phyloP scores from a whole-genome alignment of 371 early-diverging fungal species.

The Nematocida sp. region DNA sequence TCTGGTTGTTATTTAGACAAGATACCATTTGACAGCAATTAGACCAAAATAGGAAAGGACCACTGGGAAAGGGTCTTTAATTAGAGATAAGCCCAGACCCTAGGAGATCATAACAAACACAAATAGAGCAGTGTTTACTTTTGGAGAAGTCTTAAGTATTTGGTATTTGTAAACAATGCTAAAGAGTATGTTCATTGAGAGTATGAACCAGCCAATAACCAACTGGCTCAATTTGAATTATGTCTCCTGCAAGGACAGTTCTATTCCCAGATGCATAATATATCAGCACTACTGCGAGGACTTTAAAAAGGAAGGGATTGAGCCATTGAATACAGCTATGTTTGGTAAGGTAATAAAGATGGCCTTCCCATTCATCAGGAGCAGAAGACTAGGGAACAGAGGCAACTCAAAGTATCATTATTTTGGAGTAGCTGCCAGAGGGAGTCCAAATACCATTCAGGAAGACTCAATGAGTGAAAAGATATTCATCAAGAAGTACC shows the following conservation, averaged over 20 bases:
- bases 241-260: constrained; percentile 65
- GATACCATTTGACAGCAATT: too few relatives aligned
- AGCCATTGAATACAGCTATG: constrained; percentile 68
- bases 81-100: too few relatives aligned
- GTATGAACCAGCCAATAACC: constrained; percentile 54
- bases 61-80: too few relatives aligned
- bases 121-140: background rate
- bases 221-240: constrained; percentile 66
- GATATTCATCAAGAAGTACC: constrained; percentile 12
- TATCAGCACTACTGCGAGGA: constrained; percentile 67
- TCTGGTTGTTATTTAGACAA: too few relatives aligned
- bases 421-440: constrained; percentile 61
- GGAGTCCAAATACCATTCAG: background rate
- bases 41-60: too few relatives aligned
- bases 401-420: constrained; percentile 69
- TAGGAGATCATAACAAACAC: background rate
- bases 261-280: constrained; percentile 67
- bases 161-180: constrained; percentile 49
- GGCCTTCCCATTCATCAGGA: constrained; percentile 68
- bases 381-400: constrained; percentile 68
- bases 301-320: constrained; percentile 62
- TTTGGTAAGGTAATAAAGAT: constrained; percentile 69
- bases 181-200: constrained; percentile 47
- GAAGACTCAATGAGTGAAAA: constrained; percentile 10
- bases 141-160: background rate